These are phyloP conservation scores for Choricystis sp. DNA, from an alignment of 139 green algal genomes.

Conservation along the genomic window DNA sequence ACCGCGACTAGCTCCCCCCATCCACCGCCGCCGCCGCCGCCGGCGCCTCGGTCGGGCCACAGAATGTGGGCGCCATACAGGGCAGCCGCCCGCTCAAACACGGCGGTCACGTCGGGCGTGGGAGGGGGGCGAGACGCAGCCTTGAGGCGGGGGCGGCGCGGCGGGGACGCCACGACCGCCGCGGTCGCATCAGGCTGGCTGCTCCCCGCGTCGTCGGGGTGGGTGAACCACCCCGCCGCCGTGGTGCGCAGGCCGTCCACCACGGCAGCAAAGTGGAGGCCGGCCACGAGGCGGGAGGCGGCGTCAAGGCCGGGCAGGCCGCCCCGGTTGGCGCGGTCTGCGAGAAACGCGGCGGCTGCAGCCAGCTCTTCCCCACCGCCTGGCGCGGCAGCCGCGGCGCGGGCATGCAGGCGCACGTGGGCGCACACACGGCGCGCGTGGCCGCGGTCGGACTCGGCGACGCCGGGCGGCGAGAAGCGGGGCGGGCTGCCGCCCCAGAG, in stretches of 20 bases:
- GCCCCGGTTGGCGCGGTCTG: not conserved
- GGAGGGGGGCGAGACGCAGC: too few relatives aligned
- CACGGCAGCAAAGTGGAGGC: not conserved
- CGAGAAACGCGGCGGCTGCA: not conserved
- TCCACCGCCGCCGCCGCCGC: too few relatives aligned
- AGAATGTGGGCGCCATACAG: not conserved
- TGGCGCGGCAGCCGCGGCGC: too few relatives aligned
- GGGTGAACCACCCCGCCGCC: not conserved
- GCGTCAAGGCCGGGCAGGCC: not conserved
- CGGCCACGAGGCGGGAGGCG: not conserved
- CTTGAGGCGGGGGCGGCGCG: not conserved
- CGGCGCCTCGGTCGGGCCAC: too few relatives aligned
- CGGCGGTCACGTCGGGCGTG: not conserved
- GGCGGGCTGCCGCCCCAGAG: too few relatives aligned
- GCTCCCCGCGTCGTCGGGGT: too few relatives aligned
- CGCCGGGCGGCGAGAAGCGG: too few relatives aligned
- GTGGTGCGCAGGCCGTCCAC: not conserved
- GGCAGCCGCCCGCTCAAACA: not conserved
- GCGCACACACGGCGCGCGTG: not conserved
- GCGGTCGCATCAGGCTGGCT: not conserved
- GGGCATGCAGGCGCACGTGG: not conserved
- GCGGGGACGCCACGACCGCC: not conserved
- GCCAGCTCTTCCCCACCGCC: not conserved
- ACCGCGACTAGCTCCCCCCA: not conserved
- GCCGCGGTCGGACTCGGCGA: not conserved